phyloP scores from a whole-genome alignment of 805 yeast genomes.

The Kazachstania kunashirensis region DNA sequence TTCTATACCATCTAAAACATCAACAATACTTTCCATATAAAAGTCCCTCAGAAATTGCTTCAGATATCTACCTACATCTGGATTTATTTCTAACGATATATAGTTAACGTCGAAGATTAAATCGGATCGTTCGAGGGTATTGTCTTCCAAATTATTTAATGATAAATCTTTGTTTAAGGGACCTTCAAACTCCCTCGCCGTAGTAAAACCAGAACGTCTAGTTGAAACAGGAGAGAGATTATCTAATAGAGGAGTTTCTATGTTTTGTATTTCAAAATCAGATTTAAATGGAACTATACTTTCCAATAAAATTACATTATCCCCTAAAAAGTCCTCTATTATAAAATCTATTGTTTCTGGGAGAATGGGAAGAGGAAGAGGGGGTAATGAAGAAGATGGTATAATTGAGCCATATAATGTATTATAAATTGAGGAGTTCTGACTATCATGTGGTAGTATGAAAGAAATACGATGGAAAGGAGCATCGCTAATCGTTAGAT shows the following conservation, averaged over 20 bases:
- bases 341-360: slow-evolving; percentile 38
- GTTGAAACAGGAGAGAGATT: not conserved
- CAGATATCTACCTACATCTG: slow-evolving; percentile 31
- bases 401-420: slow-evolving; percentile 41
- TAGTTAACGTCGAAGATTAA: slow-evolving; percentile 35
- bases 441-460: slow-evolving; percentile 43
- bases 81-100: slow-evolving; percentile 33
- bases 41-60: slow-evolving; percentile 31
- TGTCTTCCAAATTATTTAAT: not conserved
- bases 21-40: slow-evolving; percentile 34
- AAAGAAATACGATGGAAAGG: slow-evolving; percentile 77
- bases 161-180: not conserved
- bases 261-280: not conserved
- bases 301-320: slow-evolving; percentile 8
- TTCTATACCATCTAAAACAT: slow-evolving; percentile 58
- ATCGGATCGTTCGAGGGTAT: slow-evolving; percentile 8
- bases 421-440: slow-evolving; percentile 38
- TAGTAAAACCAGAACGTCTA: not conserved
- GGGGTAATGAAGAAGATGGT: slow-evolving; percentile 57
- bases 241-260: not conserved
- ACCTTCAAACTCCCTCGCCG: not conserved
- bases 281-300: not conserved
- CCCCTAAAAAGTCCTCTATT: slow-evolving; percentile 30
- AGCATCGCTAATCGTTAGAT: slow-evolving; percentile 62
- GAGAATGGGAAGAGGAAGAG: slow-evolving; percentile 50